phyloP scores from a whole-genome alignment of 2,329 filamentous ascomycete genomes.

The Colletotrichum magnum region DNA sequence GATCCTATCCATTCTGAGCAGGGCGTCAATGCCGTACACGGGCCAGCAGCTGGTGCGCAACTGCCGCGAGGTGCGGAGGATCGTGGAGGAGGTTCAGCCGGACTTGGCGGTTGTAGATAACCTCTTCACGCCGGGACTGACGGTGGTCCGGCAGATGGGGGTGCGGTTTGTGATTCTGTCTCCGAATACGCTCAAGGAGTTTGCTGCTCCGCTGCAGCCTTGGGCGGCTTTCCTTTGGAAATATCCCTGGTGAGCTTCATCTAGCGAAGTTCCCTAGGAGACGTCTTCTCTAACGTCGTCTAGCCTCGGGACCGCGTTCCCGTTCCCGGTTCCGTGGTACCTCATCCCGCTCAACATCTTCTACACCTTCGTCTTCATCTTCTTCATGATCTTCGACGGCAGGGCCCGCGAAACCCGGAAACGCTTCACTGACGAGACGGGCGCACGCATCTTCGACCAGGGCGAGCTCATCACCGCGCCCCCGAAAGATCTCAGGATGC shows the following conservation, averaged over 20 bases:
- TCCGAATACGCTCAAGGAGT: neutral
- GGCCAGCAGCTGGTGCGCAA: slow-evolving; percentile 16
- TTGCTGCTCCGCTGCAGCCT: neutral
- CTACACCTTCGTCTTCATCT: neutral
- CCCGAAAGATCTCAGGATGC: slow-evolving; percentile 32
- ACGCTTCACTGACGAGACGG: neutral
- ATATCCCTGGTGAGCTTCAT: slow-evolving; percentile 50
- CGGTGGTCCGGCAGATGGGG: slow-evolving; percentile 23
- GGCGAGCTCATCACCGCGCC: neutral
- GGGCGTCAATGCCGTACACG: slow-evolving; percentile 31
- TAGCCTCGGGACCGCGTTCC: neutral
- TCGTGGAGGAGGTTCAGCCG: slow-evolving; percentile 25
- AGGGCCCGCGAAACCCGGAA: neutral
- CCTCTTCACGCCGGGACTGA: slow-evolving; percentile 36
- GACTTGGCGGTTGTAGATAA: slow-evolving; percentile 35
- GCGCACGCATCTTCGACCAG: neutral
- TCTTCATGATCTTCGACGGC: neutral
- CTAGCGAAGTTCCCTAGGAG: neutral
- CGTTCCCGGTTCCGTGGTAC: slow-evolving; percentile 21
- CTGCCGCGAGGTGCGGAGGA: slow-evolving; percentile 14
- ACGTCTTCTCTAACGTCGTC: neutral
- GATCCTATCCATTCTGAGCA: slow-evolving; percentile 16
- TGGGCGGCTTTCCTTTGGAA: slow-evolving; percentile 48
- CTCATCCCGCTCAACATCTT: slow-evolving; percentile 13
- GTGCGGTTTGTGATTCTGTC: slow-evolving; percentile 6